phyloP scores from a whole-genome alignment of 345 rosid species.

The Firmiana major region DNA sequence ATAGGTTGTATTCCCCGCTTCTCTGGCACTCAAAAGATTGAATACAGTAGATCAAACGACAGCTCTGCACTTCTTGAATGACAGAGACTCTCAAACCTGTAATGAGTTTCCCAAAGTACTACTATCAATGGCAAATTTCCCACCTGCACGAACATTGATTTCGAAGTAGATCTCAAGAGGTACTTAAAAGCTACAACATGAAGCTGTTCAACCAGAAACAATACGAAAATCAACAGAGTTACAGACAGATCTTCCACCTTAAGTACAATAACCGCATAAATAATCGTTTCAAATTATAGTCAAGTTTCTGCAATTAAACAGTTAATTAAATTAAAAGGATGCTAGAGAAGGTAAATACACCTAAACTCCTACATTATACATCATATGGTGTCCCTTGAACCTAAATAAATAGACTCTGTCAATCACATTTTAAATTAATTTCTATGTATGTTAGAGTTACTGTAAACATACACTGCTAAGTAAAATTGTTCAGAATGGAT shows the following conservation, averaged over 20 bases:
- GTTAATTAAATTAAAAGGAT: background rate
- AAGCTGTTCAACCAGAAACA: conserved; percentile 20
- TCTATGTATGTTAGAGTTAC: background rate
- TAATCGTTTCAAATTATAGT: background rate
- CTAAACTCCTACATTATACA: background rate
- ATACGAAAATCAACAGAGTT: background rate
- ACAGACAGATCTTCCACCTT: background rate
- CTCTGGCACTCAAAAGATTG: conserved; percentile 19
- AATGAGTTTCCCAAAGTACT: conserved; percentile 15
- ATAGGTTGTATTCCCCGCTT: conserved; percentile 5
- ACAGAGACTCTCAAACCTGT: conserved; percentile 18
- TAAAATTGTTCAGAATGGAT: background rate
- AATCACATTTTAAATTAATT: background rate
- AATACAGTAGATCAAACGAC: conserved; percentile 2
- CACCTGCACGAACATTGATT: conserved; percentile 29
- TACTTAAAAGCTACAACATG: conserved; percentile 24
- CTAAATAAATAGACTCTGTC: background rate
- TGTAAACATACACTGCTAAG: background rate
- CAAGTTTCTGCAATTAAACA: background rate
- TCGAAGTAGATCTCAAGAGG: conserved; percentile 18
- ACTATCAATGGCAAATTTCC: conserved; percentile 6
- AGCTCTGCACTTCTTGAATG: conserved; percentile 22
- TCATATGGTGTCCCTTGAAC: background rate
- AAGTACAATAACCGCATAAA: background rate
- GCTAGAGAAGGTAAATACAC: background rate